A percentile compares a stretch with the other conserved stretches of the same genome.
These are phyloP conservation scores for Xylaria hypoxylon DNA, from an alignment of 2,329 filamentous ascomycete species.

Conservation along the genomic window DNA sequence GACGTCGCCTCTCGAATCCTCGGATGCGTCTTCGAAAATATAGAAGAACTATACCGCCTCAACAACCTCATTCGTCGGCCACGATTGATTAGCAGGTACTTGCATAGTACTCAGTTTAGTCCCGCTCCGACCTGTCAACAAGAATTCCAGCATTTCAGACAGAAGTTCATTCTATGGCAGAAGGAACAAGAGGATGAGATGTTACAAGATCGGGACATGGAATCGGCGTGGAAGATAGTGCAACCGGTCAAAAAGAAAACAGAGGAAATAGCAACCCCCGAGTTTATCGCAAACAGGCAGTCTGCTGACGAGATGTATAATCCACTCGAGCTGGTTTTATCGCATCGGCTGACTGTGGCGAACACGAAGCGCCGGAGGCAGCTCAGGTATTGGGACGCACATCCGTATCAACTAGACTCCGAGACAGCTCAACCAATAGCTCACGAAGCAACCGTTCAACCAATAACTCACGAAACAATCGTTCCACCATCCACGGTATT, in stretches of 20 bases:
- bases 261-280: not conserved
- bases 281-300: not conserved
- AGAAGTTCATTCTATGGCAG: constrained; percentile 22
- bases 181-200: not conserved
- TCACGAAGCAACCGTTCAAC: not conserved
- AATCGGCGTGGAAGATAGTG: not conserved
- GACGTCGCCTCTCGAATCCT: not conserved
- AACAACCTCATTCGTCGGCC: constrained; percentile 22
- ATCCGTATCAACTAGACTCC: constrained; percentile 7
- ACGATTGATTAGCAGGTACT: not conserved
- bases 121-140: not conserved
- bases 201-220: not conserved
- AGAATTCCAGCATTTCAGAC: constrained; percentile 16
- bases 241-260: not conserved
- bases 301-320: not conserved
- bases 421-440: not conserved
- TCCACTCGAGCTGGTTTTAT: not conserved
- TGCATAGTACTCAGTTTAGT: not conserved
- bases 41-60: constrained; percentile 24
- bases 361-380: constrained; percentile 21
- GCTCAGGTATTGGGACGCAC: constrained; percentile 19
- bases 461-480: not conserved
- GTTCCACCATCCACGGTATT: not conserved
- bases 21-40: constrained; percentile 14
- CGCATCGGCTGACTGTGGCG: constrained; percentile 2